Evolutionary conservation across 164 flowering plant genomes (phyloP).

Genomic region (Chimonanthus salicifolius): DNA sequence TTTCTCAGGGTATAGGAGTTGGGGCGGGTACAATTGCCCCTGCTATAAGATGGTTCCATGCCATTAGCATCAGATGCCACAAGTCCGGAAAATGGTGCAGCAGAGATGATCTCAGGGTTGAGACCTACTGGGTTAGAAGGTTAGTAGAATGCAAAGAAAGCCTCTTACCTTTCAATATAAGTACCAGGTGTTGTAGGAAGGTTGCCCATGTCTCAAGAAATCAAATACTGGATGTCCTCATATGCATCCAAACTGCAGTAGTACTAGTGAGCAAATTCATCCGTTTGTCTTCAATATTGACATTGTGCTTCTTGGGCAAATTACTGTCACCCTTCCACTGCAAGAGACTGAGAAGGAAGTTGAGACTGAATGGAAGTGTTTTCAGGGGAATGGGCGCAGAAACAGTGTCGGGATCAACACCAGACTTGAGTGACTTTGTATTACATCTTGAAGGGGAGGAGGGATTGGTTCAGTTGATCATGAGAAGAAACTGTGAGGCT

Average conservation of each 20-base stretch:
- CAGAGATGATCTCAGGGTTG: constrained; percentile 20
- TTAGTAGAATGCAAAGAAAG: constrained; percentile 15
- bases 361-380: neutral
- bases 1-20: constrained; percentile 5
- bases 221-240: constrained; percentile 19
- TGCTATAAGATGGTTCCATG: constrained; percentile 8
- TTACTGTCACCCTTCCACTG: neutral
- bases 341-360: neutral
- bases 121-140: constrained; percentile 32
- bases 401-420: constrained; percentile 23
- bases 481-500: constrained; percentile 26
- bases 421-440: constrained; percentile 12
- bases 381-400: neutral
- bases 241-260: constrained; percentile 31
- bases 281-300: constrained; percentile 25
- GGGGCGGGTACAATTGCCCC: constrained; percentile 7
- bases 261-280: constrained; percentile 41
- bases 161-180: constrained; percentile 1
- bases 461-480: constrained; percentile 37
- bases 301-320: constrained; percentile 18
- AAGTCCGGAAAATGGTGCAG: neutral
- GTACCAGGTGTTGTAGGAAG: neutral
- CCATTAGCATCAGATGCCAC: neutral
- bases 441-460: constrained; percentile 65
- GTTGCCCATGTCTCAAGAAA: neutral